A percentile compares a stretch with the other conserved stretches of the same genome.
Evolutionary conservation across 2,329 filamentous ascomycete genomes (phyloP).

Genomic region (Neospermospora avenae): DNA sequence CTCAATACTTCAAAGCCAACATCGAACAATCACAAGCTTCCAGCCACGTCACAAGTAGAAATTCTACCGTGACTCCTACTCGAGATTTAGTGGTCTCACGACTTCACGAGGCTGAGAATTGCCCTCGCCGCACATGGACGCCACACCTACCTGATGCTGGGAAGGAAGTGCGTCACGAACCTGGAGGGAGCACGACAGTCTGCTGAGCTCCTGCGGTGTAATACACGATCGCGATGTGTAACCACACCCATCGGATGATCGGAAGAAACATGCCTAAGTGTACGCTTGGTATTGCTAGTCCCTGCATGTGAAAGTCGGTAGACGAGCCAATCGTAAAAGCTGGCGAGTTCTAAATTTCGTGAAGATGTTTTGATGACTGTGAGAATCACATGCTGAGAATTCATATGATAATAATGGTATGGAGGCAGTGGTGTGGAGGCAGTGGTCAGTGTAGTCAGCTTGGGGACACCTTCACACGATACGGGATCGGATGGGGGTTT

Average conservation of each 20-base stretch:
- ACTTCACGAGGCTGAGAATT: slow-evolving; percentile 1
- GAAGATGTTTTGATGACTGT: too few species aligned
- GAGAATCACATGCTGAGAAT: too few species aligned
- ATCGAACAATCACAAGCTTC: too few species aligned
- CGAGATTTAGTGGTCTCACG: too few species aligned
- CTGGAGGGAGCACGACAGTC: background rate
- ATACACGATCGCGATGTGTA: too few species aligned
- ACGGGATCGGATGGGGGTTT: background rate
- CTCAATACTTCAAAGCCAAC: too few species aligned
- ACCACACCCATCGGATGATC: too few species aligned
- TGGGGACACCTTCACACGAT: slow-evolving; percentile 2
- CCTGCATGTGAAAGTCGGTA: slow-evolving; percentile 13
- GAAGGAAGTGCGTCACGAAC: slow-evolving; percentile 1
- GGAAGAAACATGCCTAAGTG: too few species aligned
- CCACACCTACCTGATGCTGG: slow-evolving; percentile 4
- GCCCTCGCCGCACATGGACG: background rate
- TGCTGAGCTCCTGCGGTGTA: background rate
- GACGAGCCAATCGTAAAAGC: background rate
- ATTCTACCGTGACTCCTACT: too few species aligned
- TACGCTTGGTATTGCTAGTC: background rate
- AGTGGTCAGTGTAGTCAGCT: background rate
- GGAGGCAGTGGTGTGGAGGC: background rate
- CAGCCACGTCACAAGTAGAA: too few species aligned
- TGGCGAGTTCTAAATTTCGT: too few species aligned
- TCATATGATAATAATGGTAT: background rate